Base-by-base conservation (phyloP, 192 early-diverging fungal genomes). In the Coemansia sp. region DNA sequence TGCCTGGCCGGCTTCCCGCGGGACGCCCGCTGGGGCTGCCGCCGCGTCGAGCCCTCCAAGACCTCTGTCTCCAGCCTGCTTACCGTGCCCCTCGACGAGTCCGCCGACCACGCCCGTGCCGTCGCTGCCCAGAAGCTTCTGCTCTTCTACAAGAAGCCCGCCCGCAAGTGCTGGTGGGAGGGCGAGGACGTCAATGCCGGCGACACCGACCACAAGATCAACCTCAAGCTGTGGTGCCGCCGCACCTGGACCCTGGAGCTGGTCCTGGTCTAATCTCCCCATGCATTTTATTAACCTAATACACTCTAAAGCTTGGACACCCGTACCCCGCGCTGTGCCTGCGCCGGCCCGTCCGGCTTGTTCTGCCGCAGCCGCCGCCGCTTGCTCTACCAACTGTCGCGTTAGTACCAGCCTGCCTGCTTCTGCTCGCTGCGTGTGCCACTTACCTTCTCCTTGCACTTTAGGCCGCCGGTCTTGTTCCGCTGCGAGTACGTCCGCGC, bases 81-180 rank as follows among this genome's bases (percentile, higher is more conserved):
- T 5, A 62, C 88, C 15, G 84, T 89, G 28, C 84, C 83, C 45
- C 67, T 91, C 11, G 85, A 87, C 65, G 86, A 84, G 34, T 84
- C 86, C 4, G 81, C 82, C 44, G 80, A 82, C 54, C 80, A 80
- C 48, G 80, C 83, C 47, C 84, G 85, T 47, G 82, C 84, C 76
- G 83, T 85, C 10, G 86, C 87, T 11, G 87, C 85, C 10, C 87
- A 91, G 62, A 89, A 87, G 58, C 65, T 91, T 23, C 56, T 89
- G 11, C 60, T 89, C 21, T 89, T 91, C 51, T 91, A 84, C 83
- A 87, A 86, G 75, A 91, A 89, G 60, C 87, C 89, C 12, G 89
- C 89, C 58, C 83, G 87, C 61, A 90, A 90, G 69, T 90, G 87
- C 64, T 91, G 87, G 87, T 91, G 89, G 87, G 87, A 91, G 71